Evolutionary conservation across 2,329 filamentous ascomycete species (phyloP), one percentile per base, ranked within the genome.

Genomic region (Sclerotinia borealis): DNA sequence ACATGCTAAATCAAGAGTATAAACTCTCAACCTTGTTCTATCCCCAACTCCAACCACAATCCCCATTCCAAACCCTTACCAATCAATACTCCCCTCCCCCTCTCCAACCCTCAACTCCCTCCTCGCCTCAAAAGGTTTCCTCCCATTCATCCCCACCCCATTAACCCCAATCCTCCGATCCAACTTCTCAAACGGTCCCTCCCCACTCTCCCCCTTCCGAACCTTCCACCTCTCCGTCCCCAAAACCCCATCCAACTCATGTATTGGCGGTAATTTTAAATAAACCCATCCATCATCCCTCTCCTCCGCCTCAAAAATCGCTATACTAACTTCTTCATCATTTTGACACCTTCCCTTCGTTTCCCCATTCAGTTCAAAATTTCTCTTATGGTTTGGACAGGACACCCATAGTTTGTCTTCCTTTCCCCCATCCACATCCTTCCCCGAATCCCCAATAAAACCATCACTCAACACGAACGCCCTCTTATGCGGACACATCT

Each of bases 401-500:
- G 88, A 91, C 22, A 96, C 85, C 87, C 89, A 96, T n/a, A 92
- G 86, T 65, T 86, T 87, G 66, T 84, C 79, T 4, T 43, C 37
- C 27, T 45, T 19, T n/a, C 7, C 37, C 17, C n/a, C 25, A 29
- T 22, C 27, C 19, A 13, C 22, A 11, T 27, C 45, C 11, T 27
- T 31, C 29, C 3, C 27, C 48, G 3, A 75, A 65, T 77, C 71
- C 47, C 93, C 92, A 52, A 96, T 83, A 10, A 96, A 79, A 1
- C 92, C 91, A 73, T 96, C 93, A 0, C 89, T 89, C 31, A 96
- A 84, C n/a, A 93, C 88, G 72, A 96, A 96, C 1, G 92, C 88
- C 13, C 92, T 88, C 77, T 93, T 95, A 78, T 96, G 92, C 11
- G 92, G 92, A 75, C 92, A 96, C 92, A 96, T 96, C 74, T 96